Conservation (phyloP, 495 filamentous ascomycete species). For the Aspergillus olivimuriae region DNA sequence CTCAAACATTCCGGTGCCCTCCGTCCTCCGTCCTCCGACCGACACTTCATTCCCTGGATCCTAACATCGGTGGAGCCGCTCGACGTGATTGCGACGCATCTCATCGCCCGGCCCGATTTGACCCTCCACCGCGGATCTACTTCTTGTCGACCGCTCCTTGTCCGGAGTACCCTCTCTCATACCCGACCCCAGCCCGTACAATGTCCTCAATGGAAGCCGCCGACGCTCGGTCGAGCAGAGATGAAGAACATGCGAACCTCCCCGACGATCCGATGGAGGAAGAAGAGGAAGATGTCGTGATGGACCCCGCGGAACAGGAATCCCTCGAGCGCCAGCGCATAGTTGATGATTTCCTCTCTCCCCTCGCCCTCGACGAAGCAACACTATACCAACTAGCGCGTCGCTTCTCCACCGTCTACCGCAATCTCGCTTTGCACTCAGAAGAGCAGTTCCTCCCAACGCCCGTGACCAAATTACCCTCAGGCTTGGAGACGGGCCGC, state of each 20-base stretch:
- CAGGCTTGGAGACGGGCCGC: conserved; percentile 56
- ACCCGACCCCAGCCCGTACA: not conserved
- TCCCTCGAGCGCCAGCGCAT: conserved; percentile 25
- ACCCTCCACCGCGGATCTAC: not conserved
- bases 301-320: conserved; percentile 28
- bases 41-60: too few species aligned
- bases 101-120: not conserved
- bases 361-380: conserved; percentile 33
- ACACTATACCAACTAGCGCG: conserved; percentile 54
- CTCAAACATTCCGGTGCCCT: not conserved
- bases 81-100: not conserved
- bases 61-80: not conserved
- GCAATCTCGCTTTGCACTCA: conserved; percentile 57
- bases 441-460: conserved; percentile 71
- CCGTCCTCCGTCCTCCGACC: not conserved
- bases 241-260: conserved; percentile 31
- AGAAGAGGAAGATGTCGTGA: conserved; percentile 34
- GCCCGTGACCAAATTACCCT: conserved; percentile 67
- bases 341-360: conserved; percentile 35
- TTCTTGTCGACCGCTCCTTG: too few species aligned
- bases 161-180: not conserved
- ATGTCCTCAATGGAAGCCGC: conserved; percentile 29
- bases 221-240: conserved; percentile 23
- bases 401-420: conserved; percentile 55
- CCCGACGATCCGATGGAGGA: conserved; percentile 36